A percentile compares a stretch with the other conserved stretches of the same genome.
phyloP scores from a whole-genome alignment of 139 green algal species.

The Diplosphaera chodatii region DNA sequence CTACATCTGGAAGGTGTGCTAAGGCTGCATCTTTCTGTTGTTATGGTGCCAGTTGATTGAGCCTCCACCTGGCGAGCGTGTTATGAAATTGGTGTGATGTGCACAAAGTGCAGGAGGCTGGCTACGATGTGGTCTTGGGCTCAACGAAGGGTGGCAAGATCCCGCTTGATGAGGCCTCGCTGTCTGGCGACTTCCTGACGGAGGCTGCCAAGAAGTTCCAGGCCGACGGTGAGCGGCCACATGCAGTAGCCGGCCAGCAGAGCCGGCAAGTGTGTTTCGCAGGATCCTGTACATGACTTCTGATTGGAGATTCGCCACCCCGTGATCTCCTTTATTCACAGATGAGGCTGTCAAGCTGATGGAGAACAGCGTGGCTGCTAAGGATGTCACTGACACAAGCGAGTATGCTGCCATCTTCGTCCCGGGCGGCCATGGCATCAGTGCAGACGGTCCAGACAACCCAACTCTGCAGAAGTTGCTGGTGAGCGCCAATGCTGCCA shows the following conservation, averaged over 20 bases:
- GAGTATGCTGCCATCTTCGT: not conserved
- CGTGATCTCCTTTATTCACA: not conserved
- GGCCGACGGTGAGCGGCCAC: constrained; percentile 11
- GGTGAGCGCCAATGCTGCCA: not conserved
- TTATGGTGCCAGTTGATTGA: no score
- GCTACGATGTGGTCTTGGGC: constrained; percentile 18
- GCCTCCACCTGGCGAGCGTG: no score
- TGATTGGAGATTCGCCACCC: no score
- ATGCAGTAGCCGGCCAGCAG: no score
- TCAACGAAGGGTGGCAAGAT: constrained; percentile 32
- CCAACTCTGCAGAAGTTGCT: not conserved
- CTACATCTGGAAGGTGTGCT: no score
- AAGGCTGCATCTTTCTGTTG: no score
- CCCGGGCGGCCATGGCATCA: not conserved
- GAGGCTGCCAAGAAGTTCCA: constrained; percentile 34
- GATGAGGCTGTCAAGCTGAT: not conserved
- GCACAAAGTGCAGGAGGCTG: not conserved
- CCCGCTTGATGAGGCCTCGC: constrained; percentile 25
- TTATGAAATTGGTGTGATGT: no score
- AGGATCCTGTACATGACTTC: no score
- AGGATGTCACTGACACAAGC: not conserved
- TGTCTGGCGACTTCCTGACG: constrained; percentile 14
- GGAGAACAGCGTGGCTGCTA: not conserved
- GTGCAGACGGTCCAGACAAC: not conserved
- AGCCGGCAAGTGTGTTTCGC: no score